phyloP scores from a whole-genome alignment of 495 filamentous ascomycete genomes.

The Penicillium chermesinum region DNA sequence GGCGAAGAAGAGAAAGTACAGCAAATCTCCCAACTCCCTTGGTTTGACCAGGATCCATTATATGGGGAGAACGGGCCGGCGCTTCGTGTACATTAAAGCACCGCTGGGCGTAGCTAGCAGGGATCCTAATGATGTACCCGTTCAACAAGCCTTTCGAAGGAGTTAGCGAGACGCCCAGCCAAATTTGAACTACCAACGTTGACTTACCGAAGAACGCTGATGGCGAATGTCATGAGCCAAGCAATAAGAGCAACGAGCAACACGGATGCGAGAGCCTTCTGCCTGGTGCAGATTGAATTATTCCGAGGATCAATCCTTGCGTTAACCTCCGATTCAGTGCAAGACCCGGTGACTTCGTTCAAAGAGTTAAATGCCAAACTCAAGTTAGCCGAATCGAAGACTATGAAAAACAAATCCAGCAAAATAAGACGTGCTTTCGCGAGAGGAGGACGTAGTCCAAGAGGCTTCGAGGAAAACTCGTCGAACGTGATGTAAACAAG shows the following conservation, averaged over 20 bases:
- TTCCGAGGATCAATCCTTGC: constrained; percentile 34
- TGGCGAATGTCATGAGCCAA: constrained; percentile 84
- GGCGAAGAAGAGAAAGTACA: constrained; percentile 48
- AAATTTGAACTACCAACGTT: too few species aligned
- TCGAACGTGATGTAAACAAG: constrained; percentile 91
- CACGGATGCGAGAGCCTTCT: constrained; percentile 74
- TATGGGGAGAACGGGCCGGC: constrained; percentile 54
- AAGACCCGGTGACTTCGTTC: constrained; percentile 63
- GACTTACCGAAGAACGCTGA: constrained; percentile 75
- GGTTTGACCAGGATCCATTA: constrained; percentile 57
- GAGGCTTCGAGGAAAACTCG: constrained; percentile 89
- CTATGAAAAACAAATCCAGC: constrained; percentile 90
- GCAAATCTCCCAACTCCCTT: constrained; percentile 42
- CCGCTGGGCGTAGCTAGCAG: neutral
- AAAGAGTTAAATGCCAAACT: constrained; percentile 83
- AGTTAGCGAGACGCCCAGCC: constrained; percentile 13
- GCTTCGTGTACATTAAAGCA: constrained; percentile 23
- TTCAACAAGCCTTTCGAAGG: constrained; percentile 55
- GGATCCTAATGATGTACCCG: constrained; percentile 48
- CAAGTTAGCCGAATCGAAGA: constrained; percentile 89
- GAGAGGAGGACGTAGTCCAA: constrained; percentile 75
- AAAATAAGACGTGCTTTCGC: constrained; percentile 85
- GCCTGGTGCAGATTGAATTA: constrained; percentile 57
- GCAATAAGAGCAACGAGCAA: constrained; percentile 78
- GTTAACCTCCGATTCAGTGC: constrained; percentile 39